Percentiles rank a stretch among this genome's conserved stretches.
Conservation (phyloP, 2,329 filamentous ascomycete species). For the Falciphora oryzae region DNA sequence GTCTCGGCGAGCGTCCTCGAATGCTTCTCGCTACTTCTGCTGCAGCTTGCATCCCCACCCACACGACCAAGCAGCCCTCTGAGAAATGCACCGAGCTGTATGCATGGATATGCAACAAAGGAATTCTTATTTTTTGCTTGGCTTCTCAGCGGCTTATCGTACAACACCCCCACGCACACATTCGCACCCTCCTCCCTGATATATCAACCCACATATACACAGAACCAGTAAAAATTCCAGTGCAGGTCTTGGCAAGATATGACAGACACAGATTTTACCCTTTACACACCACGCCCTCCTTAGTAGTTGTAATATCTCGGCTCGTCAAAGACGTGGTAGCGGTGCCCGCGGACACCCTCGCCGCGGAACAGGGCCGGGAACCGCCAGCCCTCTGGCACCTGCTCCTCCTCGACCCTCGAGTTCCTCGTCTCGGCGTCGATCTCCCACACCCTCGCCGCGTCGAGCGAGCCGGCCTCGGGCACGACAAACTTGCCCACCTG, state of each 20-base stretch:
- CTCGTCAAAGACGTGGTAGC: constrained; percentile 93
- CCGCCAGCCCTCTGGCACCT: constrained; percentile 69
- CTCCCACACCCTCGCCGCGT: constrained; percentile 28
- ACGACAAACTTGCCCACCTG: constrained; percentile 95
- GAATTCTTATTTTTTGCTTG: background rate
- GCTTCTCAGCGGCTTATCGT: background rate
- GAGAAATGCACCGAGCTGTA: background rate
- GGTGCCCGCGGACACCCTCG: constrained; percentile 79
- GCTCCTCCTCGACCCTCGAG: constrained; percentile 57
- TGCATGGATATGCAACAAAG: background rate
- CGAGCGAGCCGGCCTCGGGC: constrained; percentile 59
- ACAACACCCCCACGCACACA: background rate
- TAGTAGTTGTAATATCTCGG: constrained; percentile 62
- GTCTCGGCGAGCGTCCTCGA: background rate
- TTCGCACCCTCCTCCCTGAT: background rate
- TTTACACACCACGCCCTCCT: constrained; percentile 2
- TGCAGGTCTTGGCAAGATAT: background rate
- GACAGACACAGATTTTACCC: background rate
- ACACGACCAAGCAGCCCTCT: no score
- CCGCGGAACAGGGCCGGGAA: constrained; percentile 85
- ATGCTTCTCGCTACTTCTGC: background rate
- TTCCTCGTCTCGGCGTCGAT: constrained; percentile 49
- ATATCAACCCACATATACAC: background rate
- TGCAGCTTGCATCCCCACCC: no score
- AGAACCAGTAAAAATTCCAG: background rate